Evolutionary conservation across 2,329 filamentous ascomycete genomes (phyloP).

Genomic region (Pseudopyrenochaeta lycopersici): DNA sequence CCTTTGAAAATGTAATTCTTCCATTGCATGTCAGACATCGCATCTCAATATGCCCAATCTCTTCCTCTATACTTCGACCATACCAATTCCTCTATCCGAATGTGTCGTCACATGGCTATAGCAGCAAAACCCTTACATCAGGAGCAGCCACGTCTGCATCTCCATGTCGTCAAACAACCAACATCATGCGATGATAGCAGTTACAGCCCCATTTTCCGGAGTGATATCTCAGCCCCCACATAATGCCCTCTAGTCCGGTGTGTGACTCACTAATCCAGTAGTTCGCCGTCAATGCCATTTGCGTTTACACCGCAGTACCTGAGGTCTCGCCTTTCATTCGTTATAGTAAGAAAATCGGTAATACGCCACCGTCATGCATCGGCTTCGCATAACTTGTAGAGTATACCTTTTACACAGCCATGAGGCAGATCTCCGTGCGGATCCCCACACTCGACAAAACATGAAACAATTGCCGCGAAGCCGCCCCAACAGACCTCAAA

Average conservation of each 20-base stretch:
- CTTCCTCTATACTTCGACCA: background rate
- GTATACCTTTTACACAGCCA: background rate
- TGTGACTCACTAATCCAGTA: background rate
- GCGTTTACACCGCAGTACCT: background rate
- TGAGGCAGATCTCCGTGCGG: background rate
- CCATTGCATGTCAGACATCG: background rate
- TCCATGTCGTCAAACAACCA: background rate
- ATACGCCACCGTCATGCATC: background rate
- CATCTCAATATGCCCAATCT: background rate
- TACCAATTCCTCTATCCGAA: background rate
- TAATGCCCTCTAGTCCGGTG: background rate
- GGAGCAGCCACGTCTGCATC: background rate
- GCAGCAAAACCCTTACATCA: background rate
- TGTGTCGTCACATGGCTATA: background rate
- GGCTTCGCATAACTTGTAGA: background rate
- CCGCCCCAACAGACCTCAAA: background rate
- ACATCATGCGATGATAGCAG: background rate
- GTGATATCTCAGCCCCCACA: constrained; percentile 1
- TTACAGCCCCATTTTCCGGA: background rate
- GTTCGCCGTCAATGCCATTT: background rate
- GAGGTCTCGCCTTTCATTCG: background rate
- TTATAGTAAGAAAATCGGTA: background rate
- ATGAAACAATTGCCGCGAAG: background rate
- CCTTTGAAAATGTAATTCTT: background rate
- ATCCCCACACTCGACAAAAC: background rate